Percentiles rank a stretch among this genome's conserved stretches.
Conservation (phyloP, 805 yeast genomes). For the Wickerhamomyces alni region DNA sequence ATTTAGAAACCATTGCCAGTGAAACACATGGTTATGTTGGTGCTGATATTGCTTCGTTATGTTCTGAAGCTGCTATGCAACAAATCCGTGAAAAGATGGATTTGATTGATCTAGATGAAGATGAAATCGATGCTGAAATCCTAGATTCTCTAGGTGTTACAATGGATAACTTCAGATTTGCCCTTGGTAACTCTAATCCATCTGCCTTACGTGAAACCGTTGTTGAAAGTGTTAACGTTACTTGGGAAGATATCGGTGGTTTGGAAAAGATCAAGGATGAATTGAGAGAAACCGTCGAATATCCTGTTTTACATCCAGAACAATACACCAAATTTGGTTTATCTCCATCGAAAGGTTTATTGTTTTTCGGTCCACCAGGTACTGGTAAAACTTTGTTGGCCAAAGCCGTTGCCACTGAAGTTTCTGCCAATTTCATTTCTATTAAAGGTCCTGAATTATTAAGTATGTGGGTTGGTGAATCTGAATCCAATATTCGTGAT, state of each 20-base stretch:
- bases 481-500: conserved; percentile 95
- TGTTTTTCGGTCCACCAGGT: conserved; percentile 99
- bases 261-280: conserved; percentile 93
- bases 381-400: conserved; percentile 98
- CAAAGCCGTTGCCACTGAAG: conserved; percentile 99
- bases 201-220: conserved; percentile 99
- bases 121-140: conserved; percentile 95
- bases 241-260: conserved; percentile 99
- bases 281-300: conserved; percentile 97
- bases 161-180: conserved; percentile 97
- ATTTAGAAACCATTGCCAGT: conserved; percentile 89
- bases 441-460: conserved; percentile 96
- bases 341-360: conserved; percentile 96
- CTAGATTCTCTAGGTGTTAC: conserved; percentile 95
- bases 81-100: conserved; percentile 99
- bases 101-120: conserved; percentile 90
- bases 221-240: conserved; percentile 96
- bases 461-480: conserved; percentile 99
- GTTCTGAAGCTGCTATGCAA: conserved; percentile 99
- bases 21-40: conserved; percentile 99
- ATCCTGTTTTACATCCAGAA: conserved; percentile 98
- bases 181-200: conserved; percentile 96
- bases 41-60: conserved; percentile 95
- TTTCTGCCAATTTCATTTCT: conserved; percentile 94
- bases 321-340: conserved; percentile 97